phyloP scores from a whole-genome alignment of 2,329 filamentous ascomycete species.

The Xylaria multiplex region DNA sequence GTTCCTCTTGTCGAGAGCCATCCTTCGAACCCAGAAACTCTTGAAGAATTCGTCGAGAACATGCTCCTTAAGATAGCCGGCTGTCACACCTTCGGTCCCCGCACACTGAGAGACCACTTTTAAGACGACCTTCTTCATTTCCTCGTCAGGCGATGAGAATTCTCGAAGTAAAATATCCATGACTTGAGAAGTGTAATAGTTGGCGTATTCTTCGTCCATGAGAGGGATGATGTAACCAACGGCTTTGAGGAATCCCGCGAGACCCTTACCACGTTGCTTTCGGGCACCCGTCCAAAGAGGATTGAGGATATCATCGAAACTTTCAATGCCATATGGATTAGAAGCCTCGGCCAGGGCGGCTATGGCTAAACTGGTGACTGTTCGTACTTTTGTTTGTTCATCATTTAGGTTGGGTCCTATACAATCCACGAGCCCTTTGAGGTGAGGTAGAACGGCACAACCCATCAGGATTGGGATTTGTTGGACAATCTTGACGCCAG shows the following conservation, averaged over 20 bases:
- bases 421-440: constrained; percentile 96
- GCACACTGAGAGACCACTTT: constrained; percentile 98
- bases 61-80: constrained; percentile 92
- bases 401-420: constrained; percentile 96
- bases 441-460: constrained; percentile 91
- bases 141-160: constrained; percentile 95
- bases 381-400: constrained; percentile 97
- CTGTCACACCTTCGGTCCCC: constrained; percentile 92
- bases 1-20: constrained; percentile 97
- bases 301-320: constrained; percentile 97
- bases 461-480: constrained; percentile 99
- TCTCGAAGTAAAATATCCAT: constrained; percentile 98
- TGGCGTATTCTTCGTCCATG: constrained; percentile 99
- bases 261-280: constrained; percentile 94
- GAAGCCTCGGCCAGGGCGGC: constrained; percentile 95
- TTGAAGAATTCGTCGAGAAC: constrained; percentile 98
- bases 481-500: constrained; percentile 98
- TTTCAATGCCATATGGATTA: constrained; percentile 98
- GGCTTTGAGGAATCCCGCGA: constrained; percentile 95
- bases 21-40: constrained; percentile 96
- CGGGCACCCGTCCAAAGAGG: constrained; percentile 96
- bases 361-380: constrained; percentile 93
- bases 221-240: constrained; percentile 98
- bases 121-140: constrained; percentile 99
- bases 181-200: constrained; percentile 98